Conservation (phyloP, 257 asterid genomes). For the Agastache rugosa region DNA sequence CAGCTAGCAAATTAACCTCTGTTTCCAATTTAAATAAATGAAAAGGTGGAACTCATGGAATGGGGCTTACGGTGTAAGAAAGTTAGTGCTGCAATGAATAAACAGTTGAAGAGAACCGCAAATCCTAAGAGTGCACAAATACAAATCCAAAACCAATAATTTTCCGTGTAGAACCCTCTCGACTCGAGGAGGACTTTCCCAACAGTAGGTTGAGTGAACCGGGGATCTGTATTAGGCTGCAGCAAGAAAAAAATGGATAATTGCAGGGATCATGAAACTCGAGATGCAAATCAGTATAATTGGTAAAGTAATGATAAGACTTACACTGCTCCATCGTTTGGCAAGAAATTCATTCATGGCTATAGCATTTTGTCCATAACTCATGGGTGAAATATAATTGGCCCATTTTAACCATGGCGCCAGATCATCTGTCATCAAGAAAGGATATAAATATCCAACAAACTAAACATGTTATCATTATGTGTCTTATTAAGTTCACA, state of each 20-base stretch:
- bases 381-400: constrained; percentile 58
- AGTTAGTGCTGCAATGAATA: constrained; percentile 51
- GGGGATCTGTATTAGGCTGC: constrained; percentile 64
- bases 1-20: constrained; percentile 13
- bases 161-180: constrained; percentile 56
- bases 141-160: constrained; percentile 38
- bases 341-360: constrained; percentile 59
- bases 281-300: background rate
- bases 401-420: constrained; percentile 58
- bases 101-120: constrained; percentile 53
- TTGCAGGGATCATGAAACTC: background rate
- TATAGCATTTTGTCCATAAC: constrained; percentile 62
- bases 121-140: constrained; percentile 38
- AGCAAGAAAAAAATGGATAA: background rate
- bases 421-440: constrained; percentile 48
- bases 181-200: constrained; percentile 60
- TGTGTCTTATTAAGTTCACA: background rate
- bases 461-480: background rate
- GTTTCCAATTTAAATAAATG: background rate
- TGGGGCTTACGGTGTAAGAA: constrained; percentile 54
- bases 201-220: constrained; percentile 46
- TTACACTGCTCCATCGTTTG: constrained; percentile 57
- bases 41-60: background rate
- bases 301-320: constrained; percentile 29
- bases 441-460: background rate